A percentile compares a stretch with the other conserved stretches of the same genome.
Evolutionary conservation across 2,329 filamentous ascomycete genomes (phyloP).

Genomic region (Penicillium frequentans): DNA sequence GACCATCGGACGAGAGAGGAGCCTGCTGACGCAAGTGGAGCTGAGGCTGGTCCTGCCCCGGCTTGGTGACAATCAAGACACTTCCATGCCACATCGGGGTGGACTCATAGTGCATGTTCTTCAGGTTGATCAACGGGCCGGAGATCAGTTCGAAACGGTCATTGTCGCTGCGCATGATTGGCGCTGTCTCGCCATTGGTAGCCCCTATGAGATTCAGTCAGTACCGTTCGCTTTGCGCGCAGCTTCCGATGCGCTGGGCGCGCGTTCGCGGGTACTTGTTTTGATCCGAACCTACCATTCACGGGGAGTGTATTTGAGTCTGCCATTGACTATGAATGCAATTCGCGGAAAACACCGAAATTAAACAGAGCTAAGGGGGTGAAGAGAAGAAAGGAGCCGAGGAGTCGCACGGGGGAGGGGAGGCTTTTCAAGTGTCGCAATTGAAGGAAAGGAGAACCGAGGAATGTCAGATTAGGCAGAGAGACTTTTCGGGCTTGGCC

Average conservation of each 20-base stretch:
- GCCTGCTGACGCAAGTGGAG: constrained; percentile 52
- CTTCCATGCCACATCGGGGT: constrained; percentile 72
- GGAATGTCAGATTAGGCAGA: constrained; percentile 1
- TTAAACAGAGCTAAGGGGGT: background rate
- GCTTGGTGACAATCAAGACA: constrained; percentile 76
- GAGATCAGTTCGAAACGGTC: constrained; percentile 44
- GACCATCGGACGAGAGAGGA: constrained; percentile 27
- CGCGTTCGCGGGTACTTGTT: background rate
- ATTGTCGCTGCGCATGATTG: constrained; percentile 10
- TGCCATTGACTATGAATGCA: constrained; percentile 15
- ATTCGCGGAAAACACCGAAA: constrained; percentile 1
- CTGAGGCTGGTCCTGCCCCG: constrained; percentile 62
- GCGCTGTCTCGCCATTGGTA: constrained; percentile 23
- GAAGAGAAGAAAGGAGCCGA: background rate
- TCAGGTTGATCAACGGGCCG: constrained; percentile 51
- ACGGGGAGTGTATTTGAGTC: constrained; percentile 7
- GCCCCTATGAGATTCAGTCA: constrained; percentile 15
- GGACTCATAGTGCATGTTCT: constrained; percentile 44
- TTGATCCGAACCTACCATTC: constrained; percentile 18
- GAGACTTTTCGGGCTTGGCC: constrained; percentile 2
- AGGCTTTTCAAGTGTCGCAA: background rate
- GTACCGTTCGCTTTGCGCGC: background rate
- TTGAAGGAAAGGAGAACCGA: background rate
- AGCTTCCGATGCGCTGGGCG: background rate
- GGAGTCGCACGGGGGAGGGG: background rate